These are phyloP conservation scores for Podaxis rugospora DNA, from an alignment of 768 basidiomycete species.

Conservation along the genomic window DNA sequence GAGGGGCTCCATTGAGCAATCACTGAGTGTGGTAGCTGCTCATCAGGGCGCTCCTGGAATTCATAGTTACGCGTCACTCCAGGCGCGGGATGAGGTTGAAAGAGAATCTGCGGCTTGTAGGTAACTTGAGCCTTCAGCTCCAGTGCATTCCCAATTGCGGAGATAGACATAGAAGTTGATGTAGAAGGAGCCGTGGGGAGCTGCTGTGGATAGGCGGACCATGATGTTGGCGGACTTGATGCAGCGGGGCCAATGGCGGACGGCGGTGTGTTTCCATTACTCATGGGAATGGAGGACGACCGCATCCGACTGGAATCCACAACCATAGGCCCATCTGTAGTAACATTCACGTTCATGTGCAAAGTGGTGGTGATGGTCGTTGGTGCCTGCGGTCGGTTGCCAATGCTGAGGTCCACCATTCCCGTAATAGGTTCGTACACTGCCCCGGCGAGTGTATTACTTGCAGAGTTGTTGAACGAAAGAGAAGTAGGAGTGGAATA, in stretches of 20 bases:
- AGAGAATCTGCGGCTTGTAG: not conserved
- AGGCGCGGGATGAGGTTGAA: not conserved
- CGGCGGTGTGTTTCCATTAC: conserved; percentile 17
- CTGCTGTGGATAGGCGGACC: not conserved
- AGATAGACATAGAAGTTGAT: not conserved
- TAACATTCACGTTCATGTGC: not conserved
- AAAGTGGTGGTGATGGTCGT: not conserved
- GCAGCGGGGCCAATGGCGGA: not conserved
- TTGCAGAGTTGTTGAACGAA: not conserved
- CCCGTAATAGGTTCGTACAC: not conserved
- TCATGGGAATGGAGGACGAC: conserved; percentile 36
- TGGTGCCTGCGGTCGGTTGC: not conserved
- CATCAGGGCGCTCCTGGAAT: not conserved
- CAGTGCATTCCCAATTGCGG: not conserved
- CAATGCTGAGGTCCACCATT: not conserved
- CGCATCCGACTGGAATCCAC: not conserved
- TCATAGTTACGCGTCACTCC: not conserved
- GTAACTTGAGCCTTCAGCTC: not conserved
- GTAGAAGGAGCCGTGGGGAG: not conserved
- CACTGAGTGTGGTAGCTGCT: not conserved
- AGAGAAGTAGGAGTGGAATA: not conserved
- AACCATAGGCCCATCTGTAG: not conserved
- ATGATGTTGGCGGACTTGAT: not conserved
- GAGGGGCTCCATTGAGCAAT: not conserved
- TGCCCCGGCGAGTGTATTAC: not conserved